Percentiles rank a stretch among this genome's conserved stretches.
phyloP scores from a whole-genome alignment of 257 asterid species.

The Solanum appendiculatum region DNA sequence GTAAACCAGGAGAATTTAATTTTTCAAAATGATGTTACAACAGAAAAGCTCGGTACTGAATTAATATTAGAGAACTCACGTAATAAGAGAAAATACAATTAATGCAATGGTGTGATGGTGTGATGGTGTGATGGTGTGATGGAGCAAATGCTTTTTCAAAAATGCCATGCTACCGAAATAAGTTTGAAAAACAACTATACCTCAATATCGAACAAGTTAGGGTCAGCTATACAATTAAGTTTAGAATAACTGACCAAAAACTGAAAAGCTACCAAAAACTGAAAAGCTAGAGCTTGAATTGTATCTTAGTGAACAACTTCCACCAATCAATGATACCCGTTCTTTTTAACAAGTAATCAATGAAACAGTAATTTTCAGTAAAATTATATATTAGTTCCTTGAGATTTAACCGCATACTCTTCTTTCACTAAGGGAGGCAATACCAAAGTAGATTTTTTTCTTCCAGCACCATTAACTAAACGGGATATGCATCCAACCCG shows the following conservation, averaged over 20 bases:
- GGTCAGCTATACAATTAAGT: neutral
- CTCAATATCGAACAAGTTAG: neutral
- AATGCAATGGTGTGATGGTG: too few species aligned
- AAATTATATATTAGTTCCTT: neutral
- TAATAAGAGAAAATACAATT: neutral
- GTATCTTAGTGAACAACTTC: neutral
- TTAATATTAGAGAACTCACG: neutral
- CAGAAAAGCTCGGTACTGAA: neutral
- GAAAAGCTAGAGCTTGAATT: neutral
- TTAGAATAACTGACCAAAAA: neutral
- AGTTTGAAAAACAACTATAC: neutral
- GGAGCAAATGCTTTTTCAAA: neutral
- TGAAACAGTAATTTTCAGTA: neutral
- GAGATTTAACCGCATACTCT: neutral
- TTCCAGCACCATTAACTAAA: neutral
- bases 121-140: too few species aligned
- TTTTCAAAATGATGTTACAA: neutral
- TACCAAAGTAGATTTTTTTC: neutral
- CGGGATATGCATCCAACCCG: neutral
- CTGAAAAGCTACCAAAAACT: neutral
- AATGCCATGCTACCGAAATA: neutral
- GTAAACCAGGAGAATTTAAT: neutral
- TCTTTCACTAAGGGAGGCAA: neutral
- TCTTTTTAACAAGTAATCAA: neutral
- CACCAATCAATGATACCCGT: neutral